A percentile compares a stretch with the other conserved stretches of the same genome.
Conservation (phyloP, 2,329 filamentous ascomycete species). For the Pyricularia sp. region DNA sequence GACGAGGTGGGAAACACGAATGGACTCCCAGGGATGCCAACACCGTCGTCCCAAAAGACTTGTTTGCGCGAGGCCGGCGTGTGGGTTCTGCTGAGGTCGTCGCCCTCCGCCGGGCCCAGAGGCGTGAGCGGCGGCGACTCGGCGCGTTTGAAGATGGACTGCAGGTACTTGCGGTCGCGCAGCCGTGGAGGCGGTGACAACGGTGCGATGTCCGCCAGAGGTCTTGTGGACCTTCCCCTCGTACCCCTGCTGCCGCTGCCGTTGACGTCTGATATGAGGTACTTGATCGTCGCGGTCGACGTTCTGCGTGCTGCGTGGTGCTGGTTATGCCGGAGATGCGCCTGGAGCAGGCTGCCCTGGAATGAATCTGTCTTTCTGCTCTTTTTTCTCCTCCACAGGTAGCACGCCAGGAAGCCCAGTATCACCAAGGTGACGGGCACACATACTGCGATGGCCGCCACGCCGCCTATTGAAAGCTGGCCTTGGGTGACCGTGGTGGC, state of each 20-base stretch:
- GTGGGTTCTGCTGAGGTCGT: neutral
- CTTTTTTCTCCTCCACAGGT: constrained; percentile 19
- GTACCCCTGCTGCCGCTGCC: constrained; percentile 4
- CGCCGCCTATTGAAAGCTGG: constrained; percentile 24
- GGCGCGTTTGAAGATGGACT: constrained; percentile 19
- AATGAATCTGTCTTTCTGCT: constrained; percentile 9
- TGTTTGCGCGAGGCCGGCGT: constrained; percentile 4
- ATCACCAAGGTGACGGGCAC: constrained; percentile 24
- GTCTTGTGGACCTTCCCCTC: neutral
- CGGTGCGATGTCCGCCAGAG: constrained; percentile 10
- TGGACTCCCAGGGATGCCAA: constrained; percentile 2
- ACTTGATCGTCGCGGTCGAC: constrained; percentile 22
- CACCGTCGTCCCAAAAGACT: constrained; percentile 5
- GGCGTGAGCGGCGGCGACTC: constrained; percentile 17
- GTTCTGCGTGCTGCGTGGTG: constrained; percentile 11
- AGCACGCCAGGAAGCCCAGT: constrained; percentile 22
- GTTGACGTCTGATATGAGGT: constrained; percentile 25
- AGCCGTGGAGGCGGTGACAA: constrained; percentile 35
- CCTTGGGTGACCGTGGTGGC: neutral
- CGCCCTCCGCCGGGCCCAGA: constrained; percentile 7
- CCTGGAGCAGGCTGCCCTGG: constrained; percentile 10
- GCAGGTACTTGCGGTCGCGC: constrained; percentile 30
- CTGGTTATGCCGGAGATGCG: constrained; percentile 13
- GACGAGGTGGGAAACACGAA: constrained; percentile 23
- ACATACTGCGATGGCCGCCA: constrained; percentile 31